Base-by-base conservation (phyloP, 345 rosid species). In the Mercurialis annua region DNA sequence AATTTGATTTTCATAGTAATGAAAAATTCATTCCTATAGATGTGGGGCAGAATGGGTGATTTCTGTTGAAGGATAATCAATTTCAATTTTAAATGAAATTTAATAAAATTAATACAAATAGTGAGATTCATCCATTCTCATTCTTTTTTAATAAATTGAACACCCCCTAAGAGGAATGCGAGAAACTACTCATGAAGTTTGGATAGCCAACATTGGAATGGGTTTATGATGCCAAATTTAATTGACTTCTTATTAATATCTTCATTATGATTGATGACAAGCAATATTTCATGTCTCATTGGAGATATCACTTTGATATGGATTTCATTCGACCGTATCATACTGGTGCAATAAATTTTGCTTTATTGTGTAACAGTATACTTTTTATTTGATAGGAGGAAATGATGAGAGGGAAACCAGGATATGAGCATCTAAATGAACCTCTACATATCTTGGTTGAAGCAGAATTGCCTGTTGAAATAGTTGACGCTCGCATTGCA, bases 371-470 rank as follows among this genome's bases (percentile, higher is more conserved):
- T 24, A 50, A 68, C 20, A 8, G 12, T 65, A 12, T 30, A 20
- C 44, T 20, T 18, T 23, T 72, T 20, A 27, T 33, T 59, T 73
- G 23, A 69, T 77, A 95, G 99, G 99, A 95, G 77, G 98, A 92
- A 71, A 76, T 90, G 81, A 81, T 92, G 96, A 85, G 98, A 78
- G 99, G 98, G 60, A 95, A 92, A 63, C 90, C 92, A 10, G 99
- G 99, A 24, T 95, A 88, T 66, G 98, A 95, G 73, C 99, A 95
- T 72, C 81, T 95, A 58, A 90, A 86, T 72, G 98, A 95, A 67
- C 99, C 91, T 65, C 96, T 95, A 40, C 98, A 90, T 73, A 87
- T 95, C 75, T 81, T 95, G 71, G 84, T 95, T 26, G 98, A 95
- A 86, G 99, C 89, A 36, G 99, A 92, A 62, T 78, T 95, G 65